Evolutionary conservation across 2,329 filamentous ascomycete genomes (phyloP), one percentile per base, ranked within the genome.

Genomic region (Ceratocystis colombiana): DNA sequence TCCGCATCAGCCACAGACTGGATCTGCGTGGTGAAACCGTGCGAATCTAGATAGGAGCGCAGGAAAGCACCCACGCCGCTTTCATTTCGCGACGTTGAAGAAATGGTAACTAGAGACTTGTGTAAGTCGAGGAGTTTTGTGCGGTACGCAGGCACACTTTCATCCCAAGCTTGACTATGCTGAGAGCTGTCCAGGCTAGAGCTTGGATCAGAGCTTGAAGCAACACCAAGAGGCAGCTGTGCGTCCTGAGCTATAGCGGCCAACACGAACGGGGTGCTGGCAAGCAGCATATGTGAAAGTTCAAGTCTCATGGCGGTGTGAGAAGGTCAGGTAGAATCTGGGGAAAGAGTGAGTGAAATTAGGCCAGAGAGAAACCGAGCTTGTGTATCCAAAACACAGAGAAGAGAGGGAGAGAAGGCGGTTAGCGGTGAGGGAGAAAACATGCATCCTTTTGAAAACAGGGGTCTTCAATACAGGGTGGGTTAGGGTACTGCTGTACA

Each of bases 31-130:
- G 73, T 72, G 73, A 81, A 84, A 66, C 76, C 76, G 25, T 72
- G 75, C 1, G 72, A 68, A 3, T 79, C 74, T 5, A 96, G 83
- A 71, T 89, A 90, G 0, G 81, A 76, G 45, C 82, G 79, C 4
- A 96, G 80, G 76, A 87, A 90, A 61, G 81, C 73, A 55, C 87
- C 89, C 6, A 91, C 85, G 0, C 80, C 76, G 44, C 28, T 62
- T 55, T 68, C 61, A 41, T 59, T 22, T 22, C 41, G 44, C 22
- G 66, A 73, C 53, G 8, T 71, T 67, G 15, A 66, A 6, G 67
- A 62, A 7, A 65, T 68, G 41, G 50, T 41, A n/a, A 68, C 61
- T 10, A 68, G 67, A 33, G 64, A 66, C 41, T 68, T 64, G 41
- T 68, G 67, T 25, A 68, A 44, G 28, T 61, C 61, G 12, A 68